Evolutionary conservation across 2,329 filamentous ascomycete species (phyloP), one percentile per base, ranked within the genome.

Genomic region (Corinectria fuckeliana): DNA sequence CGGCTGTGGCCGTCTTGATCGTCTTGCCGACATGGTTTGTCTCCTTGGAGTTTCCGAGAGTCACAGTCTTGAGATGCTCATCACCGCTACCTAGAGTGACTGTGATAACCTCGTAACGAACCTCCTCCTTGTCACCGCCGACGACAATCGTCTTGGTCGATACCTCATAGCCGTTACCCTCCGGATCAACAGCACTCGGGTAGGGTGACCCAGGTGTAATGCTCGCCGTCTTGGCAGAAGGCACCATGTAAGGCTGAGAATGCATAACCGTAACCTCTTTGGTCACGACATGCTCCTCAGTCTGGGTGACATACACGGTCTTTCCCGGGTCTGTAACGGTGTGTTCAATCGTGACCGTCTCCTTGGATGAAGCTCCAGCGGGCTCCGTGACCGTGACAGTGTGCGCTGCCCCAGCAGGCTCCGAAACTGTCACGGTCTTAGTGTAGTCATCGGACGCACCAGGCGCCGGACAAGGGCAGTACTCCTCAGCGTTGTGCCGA

Each of bases 401-500:
- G 34, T 62, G 50, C 14, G 60, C 48, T 11, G 50, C 34, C 1
- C 42, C 34, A 51, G 64, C 52, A 44, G 65, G 62, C 18, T 69
- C 63, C 13, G 69, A 72, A 26, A 74, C 61, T 18, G 70, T 74
- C 32, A 75, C 63, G 10, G 69, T 71, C 8, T 58, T 56, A 8
- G 41, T 30, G 11, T 45, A 64, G n/a, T 60, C 54, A 8, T 47
- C 54, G 20, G 61, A 25, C 11, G 53, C 60, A 20, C 61, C 61
- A 16, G 68, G 39, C 9, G 55, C 48, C 5, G 68, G 56, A 21
- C 75, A 77, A 30, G 74, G 69, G 39, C 72, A 74, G 49, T 71
- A 75, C 45, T 71, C 67, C 4, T 68, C 56, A n/a, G 50, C 53
- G 14, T 63, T 53, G 13, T 58, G 60, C 45, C 65, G 67, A 21